Base-by-base conservation (phyloP, 2,329 filamentous ascomycete species). In the Ophiostoma sp. region DNA sequence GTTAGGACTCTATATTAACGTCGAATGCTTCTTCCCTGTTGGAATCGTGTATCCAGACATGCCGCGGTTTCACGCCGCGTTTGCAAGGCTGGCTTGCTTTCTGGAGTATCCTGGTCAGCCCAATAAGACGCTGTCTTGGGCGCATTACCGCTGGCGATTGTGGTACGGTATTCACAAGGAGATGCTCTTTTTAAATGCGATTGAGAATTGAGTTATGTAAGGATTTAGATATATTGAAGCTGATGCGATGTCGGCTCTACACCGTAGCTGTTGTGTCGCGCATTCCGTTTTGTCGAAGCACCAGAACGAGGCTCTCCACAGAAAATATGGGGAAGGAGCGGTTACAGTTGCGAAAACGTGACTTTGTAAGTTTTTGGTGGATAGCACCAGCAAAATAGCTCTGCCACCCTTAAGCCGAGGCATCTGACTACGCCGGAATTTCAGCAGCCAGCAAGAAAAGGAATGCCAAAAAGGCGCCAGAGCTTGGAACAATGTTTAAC, bases 341-440 rank as follows among this genome's bases (percentile, higher is more conserved):
- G n/a, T 9, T 36, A 39, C 52, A 12, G n/a, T 9, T 36, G 55
- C 52, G 31, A 50, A 36, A 72, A 72, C 31, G 61, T 55, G 71
- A 68, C 63, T 59, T 72, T 48, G 11, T 48, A 9, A 42, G 39
- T 3, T 48, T 48, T 36, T 63, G 36, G 59, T 36, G 31, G 33
- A 15, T 55, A 55, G 28, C 50, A 48, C 28, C 19, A 61, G 33
- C 33, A n/a, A 45, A 48, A 25, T 50, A 59, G 48, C 42, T 63
- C 48, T 73, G 45, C 72, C 66, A 57, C 66, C 31, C 57, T 55
- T 48, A 33, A 73, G 72, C 72, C 72, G 72, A 73, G 72, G 72
- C 69, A 73, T 71, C 68, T 71, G 72, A 48, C 72, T 36, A 48
- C 57, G 36, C 36, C 33, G 52, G 55, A 50, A 22, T 12, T 71